phyloP scores from a whole-genome alignment of 768 basidiomycete genomes.

The Leucogyrophana mollusca region DNA sequence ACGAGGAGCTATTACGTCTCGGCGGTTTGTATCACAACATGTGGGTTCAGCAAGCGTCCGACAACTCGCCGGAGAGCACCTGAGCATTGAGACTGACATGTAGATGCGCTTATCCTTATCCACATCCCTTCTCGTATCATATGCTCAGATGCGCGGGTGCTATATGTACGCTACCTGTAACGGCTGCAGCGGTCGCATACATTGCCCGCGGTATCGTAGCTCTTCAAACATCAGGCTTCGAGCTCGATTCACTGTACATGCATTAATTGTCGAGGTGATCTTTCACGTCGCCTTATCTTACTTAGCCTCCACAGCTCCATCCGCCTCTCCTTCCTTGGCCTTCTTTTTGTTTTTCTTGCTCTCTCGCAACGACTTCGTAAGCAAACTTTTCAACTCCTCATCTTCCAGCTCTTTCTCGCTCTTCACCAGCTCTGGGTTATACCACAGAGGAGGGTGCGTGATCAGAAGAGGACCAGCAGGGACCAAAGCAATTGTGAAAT shows the following conservation, averaged over 20 bases:
- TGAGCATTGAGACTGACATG: slow-evolving; percentile 4
- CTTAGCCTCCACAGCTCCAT: too few species aligned
- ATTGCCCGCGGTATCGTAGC: too few species aligned
- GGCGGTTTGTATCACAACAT: slow-evolving; percentile 76
- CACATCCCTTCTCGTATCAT: too few species aligned
- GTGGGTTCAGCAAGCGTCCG: slow-evolving; percentile 74
- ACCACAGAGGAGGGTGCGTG: slow-evolving; percentile 89
- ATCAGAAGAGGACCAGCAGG: slow-evolving; percentile 87
- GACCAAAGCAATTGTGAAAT: slow-evolving; percentile 93
- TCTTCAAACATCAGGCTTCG: too few species aligned
- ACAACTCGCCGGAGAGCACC: slow-evolving; percentile 17
- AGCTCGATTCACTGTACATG: too few species aligned
- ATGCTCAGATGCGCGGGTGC: too few species aligned
- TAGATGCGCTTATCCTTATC: too few species aligned
- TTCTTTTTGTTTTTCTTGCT: slow-evolving; percentile 92
- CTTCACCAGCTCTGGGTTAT: slow-evolving; percentile 88
- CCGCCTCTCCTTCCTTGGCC: slow-evolving; percentile 57
- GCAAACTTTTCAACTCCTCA: slow-evolving; percentile 75
- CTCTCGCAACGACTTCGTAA: slow-evolving; percentile 81
- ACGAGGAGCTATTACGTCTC: slow-evolving; percentile 74
- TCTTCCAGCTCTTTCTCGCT: slow-evolving; percentile 88
- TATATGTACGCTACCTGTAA: too few species aligned
- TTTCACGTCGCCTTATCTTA: too few species aligned
- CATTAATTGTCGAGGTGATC: too few species aligned
- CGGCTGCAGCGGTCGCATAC: too few species aligned